A percentile compares a stretch with the other conserved stretches of the same genome.
phyloP scores from a whole-genome alignment of 2,329 filamentous ascomycete genomes.

The Pyrenochaeta sp. region DNA sequence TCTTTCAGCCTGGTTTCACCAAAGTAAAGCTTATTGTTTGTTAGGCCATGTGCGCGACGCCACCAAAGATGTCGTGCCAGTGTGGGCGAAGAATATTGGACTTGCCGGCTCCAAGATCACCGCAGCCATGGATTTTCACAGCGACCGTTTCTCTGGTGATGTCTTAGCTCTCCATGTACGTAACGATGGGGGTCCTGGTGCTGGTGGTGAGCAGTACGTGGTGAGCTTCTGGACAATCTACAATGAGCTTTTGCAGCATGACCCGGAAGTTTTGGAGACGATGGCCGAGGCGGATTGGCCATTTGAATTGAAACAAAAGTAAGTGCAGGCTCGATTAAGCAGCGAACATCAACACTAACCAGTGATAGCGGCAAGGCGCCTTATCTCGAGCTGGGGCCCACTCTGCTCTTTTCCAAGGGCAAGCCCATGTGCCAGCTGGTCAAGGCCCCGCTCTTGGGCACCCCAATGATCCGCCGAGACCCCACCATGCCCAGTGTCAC shows the following conservation, averaged over 20 bases:
- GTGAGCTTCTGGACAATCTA: conserved; percentile 47
- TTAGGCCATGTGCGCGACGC: conserved; percentile 48
- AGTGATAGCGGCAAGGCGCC: conserved; percentile 32
- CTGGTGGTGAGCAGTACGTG: conserved; percentile 45
- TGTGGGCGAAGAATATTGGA: conserved; percentile 44
- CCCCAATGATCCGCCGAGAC: conserved; percentile 40
- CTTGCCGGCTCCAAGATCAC: conserved; percentile 50
- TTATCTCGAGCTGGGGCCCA: conserved; percentile 45
- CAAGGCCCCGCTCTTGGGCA: conserved; percentile 49
- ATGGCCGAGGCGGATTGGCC: conserved; percentile 47
- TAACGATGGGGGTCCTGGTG: conserved; percentile 39
- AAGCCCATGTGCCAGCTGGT: conserved; percentile 49
- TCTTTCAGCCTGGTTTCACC: background rate
- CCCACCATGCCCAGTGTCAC: conserved; percentile 41
- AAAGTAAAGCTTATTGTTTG: background rate
- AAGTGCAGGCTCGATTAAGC: conserved; percentile 12
- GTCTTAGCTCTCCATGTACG: conserved; percentile 46
- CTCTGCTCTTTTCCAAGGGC: conserved; percentile 46
- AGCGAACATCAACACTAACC: conserved; percentile 1
- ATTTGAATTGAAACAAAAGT: conserved; percentile 50
- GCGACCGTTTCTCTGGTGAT: conserved; percentile 49
- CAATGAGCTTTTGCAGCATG: conserved; percentile 43
- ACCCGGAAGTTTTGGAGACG: conserved; percentile 46
- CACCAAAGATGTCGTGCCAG: conserved; percentile 41
- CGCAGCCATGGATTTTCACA: conserved; percentile 48